Evolutionary conservation across 179 eudicot genomes (phyloP), one percentile per base, ranked within the genome.

Genomic region (Nepenthes alata): DNA sequence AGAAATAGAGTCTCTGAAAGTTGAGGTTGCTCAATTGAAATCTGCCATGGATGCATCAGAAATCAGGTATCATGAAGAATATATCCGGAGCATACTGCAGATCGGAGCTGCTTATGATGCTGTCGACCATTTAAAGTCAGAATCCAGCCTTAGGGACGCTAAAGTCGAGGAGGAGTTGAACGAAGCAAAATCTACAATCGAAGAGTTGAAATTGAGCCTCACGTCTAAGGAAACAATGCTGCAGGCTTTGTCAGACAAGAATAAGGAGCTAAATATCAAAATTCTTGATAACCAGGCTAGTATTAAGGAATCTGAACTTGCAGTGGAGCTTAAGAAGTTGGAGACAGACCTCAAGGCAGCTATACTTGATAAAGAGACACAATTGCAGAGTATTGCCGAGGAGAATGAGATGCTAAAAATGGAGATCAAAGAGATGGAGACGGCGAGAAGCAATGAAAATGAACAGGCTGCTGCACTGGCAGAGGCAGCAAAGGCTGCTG

Each of bases 61-160:
- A 61, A 73, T 68, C 45, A 75, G 91, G 74, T 86, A 85, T 47
- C 81, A 79, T 66, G 89, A 84, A 37, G 96, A 88, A 51, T 84
- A 82, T 55, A 78, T 82, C 47, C 83, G 81, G 52, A 84, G 91
- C 73, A 88, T 89, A 0, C 68, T 85, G 68, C 82, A 91, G 79
- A 84, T 86, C 61, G 71, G 87, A 75, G 86, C 76, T 66, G 96
- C 97, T 38, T 85, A 79, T 74, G 96, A 88, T 54, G 77, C 82
- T 15, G 84, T 76, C 48, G 97, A 91, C 77, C 73, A 37, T 39
- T 62, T 80, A 53, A 91, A 79, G 77, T 57, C 74, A 51, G 94
- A 85, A 64, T 79, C 82, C 14, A 64, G 65, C 64, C 45, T 67
- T 37, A 80, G 63, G 70, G 85, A 77, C 63, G 79, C 81, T 48